A percentile compares a stretch with the other conserved stretches of the same genome.
These are phyloP conservation scores for Salix suchowensis DNA, from an alignment of 345 rosid genomes.

Conservation along the genomic window DNA sequence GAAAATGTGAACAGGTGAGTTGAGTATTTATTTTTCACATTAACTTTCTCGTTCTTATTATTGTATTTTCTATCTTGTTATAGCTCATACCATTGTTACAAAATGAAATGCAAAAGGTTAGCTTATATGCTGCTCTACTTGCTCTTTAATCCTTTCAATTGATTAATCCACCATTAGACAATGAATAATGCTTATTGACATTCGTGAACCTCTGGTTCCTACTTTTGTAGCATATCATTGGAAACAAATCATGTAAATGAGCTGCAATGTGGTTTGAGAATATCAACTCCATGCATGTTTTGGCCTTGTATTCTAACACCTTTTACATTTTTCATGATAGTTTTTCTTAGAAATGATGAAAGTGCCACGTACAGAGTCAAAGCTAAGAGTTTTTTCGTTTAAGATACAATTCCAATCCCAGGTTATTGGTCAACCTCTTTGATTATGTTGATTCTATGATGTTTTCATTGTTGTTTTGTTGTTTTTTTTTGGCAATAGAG, in stretches of 20 bases:
- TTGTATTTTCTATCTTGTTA: not conserved
- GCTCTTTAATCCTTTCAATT: not conserved
- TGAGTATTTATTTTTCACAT: not conserved
- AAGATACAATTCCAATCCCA: slow-evolving; percentile 66
- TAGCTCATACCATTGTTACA: not conserved
- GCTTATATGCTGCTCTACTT: not conserved
- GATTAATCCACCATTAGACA: not conserved
- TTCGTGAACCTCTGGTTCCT: not conserved
- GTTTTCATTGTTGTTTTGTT: slow-evolving; percentile 6
- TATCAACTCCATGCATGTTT: not conserved
- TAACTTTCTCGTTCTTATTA: not conserved
- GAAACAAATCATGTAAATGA: not conserved
- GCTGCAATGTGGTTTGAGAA: not conserved
- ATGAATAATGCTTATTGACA: not conserved
- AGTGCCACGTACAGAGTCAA: slow-evolving; percentile 76
- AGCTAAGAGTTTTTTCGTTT: slow-evolving; percentile 74
- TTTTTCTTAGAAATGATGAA: slow-evolving; percentile 76
- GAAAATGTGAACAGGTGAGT: slow-evolving; percentile 78
- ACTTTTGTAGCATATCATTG: not conserved
- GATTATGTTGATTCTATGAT: slow-evolving; percentile 10
- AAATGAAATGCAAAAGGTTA: not conserved
- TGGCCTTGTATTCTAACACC: slow-evolving; percentile 1
- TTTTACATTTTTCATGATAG: slow-evolving; percentile 37
- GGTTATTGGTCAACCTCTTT: slow-evolving; percentile 36
- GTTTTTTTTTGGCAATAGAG: not conserved